Evolutionary conservation across 441 rosid genomes (phyloP).

Genomic region (Adansonia rubrostipa): DNA sequence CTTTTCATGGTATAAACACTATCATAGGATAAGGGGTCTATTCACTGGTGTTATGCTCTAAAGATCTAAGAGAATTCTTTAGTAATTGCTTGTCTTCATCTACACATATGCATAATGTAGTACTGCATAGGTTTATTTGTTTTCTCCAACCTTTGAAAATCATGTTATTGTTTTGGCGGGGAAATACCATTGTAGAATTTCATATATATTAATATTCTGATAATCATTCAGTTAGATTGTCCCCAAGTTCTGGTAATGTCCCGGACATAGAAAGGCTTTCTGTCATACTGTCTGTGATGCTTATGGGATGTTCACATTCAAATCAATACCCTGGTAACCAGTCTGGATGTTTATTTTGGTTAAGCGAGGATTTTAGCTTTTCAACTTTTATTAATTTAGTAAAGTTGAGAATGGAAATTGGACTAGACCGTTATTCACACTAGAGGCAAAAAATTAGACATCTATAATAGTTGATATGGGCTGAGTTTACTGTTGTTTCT

Average conservation of each 20-base stretch:
- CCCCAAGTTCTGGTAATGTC: slow-evolving; percentile 66
- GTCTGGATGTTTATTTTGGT: slow-evolving; percentile 15
- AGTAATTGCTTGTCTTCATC: slow-evolving; percentile 16
- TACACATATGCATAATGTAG: slow-evolving; percentile 4
- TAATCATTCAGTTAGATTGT: slow-evolving; percentile 67
- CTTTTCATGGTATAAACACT: neutral
- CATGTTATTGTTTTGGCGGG: slow-evolving; percentile 55
- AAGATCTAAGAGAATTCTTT: neutral
- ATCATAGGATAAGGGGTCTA: neutral
- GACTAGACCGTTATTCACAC: neutral
- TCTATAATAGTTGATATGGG: neutral
- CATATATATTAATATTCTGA: slow-evolving; percentile 83
- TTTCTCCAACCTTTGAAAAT: neutral
- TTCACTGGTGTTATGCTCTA: neutral
- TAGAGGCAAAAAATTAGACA: neutral
- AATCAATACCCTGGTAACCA: slow-evolving; percentile 79
- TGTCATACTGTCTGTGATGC: slow-evolving; percentile 90
- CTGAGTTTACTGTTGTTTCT: neutral
- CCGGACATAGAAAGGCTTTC: slow-evolving; percentile 72
- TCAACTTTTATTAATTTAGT: neutral
- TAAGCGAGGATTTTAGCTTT: slow-evolving; percentile 13
- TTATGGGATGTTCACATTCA: slow-evolving; percentile 77
- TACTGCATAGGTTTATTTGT: slow-evolving; percentile 18
- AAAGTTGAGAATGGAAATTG: neutral
- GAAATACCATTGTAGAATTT: slow-evolving; percentile 91